Base-by-base conservation (phyloP, 1,284 basidiomycete species). In the Retiboletus flavoniger region DNA sequence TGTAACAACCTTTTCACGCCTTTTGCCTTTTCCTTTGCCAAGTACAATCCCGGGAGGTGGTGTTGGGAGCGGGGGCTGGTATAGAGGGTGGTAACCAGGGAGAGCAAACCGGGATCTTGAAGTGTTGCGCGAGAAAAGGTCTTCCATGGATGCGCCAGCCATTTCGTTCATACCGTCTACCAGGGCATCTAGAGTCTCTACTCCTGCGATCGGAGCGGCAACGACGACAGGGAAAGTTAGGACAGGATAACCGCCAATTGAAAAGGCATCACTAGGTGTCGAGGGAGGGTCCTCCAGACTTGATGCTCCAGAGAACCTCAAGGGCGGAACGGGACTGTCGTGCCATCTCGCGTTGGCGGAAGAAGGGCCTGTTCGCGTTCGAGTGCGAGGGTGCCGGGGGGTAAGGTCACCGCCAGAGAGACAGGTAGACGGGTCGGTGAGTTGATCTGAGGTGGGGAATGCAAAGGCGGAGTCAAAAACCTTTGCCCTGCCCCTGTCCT, bases 171-270 rank as follows among this genome's bases (percentile, higher is more conserved):
- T 91, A 11, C 85, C 86, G 60, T 91, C 90, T 14, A 92, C 90
- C 51, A 93, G 72, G 14, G 89, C 89, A 65, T 93, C 91, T 85
- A 93, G 88, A 9, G 83, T 83, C 71, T 91, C 89, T 14, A 93
- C 89, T 8, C 87, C 88, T 4, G 87, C 69, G 8, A 88, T 74
- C 10, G 89, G 87, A 21, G 89, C 88, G 35, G 88, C 81, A 14
- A 92, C 87, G 36, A 89, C 70, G n/a, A 85, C 83, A 17, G 84
- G 78, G 55, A 86, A 82, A 45, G 77, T 66, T 40, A 80, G 77
- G 47, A 79, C 1, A 14, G 54, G 41, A 44, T 51, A 57, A 11
- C 46, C 31, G 17, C 51, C 38, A 36, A 62, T 67, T 31, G 79
- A 80, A 21, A 65, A 65, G 54, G 73, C 71, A 63, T 90, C 85